Evolutionary conservation across 768 basidiomycete species (phyloP), one percentile per base, ranked within the genome.

Genomic region (Lactarius vividus): DNA sequence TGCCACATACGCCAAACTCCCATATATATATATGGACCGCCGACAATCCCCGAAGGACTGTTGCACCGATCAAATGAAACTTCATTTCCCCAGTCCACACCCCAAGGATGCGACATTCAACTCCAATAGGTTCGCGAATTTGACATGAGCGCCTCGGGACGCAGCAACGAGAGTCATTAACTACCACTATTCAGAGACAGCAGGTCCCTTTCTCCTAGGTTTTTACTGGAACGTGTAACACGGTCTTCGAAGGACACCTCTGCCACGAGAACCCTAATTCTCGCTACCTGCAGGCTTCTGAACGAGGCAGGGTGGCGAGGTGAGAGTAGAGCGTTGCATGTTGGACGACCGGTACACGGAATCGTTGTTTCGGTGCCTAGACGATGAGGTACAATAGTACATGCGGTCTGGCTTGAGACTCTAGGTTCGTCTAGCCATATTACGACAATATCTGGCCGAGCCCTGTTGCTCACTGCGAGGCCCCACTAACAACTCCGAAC

Each of bases 401-500:
- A 54, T 54, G 52, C 15, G 23, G 29, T 29, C 29, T 31, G 29
- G 7, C 23, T 18, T 20, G 15, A 28, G 29, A 29, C 53, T 31
- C 29, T 29, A 8, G 28, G 52, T 29, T 28, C 2, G 15, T 20
- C 53, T 6, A 29, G 53, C 53, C 53, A 18, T 54, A 54, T 54
- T 28, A 54, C 53, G 29, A 54, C 26, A 54, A 29, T 54, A n/a
- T 40, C 40, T 40, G 1, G 40, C 40, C 40, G 16, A 18, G 40
- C 16, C 15, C 40, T 52, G 49, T 52, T 11, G n/a, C 40, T 40
- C 40, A 40, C 40, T 18, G 40, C 15, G n/a, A 42, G 4, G 31
- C 44, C 40, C 44, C 59, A 60, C 44, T 3, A 49, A 35, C 31
- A 60, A 18, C 39, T 61, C 59, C 59, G 59, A 37, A 18, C 23